Base-by-base conservation (phyloP, 371 early-diverging fungal genomes). In the Apophysomyces sp. region DNA sequence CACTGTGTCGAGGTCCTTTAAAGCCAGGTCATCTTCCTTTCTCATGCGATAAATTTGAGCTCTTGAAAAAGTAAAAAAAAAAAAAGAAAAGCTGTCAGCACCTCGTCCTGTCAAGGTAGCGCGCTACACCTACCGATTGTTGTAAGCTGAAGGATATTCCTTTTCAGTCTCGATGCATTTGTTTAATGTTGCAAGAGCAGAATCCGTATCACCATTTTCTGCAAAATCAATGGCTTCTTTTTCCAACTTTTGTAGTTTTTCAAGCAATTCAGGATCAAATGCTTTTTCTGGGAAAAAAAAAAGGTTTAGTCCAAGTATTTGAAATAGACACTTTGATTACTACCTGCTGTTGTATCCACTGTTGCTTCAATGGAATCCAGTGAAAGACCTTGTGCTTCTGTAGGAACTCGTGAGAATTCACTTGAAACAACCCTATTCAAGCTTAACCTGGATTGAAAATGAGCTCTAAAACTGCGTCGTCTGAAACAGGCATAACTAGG, bases 21-120 rank as follows among this genome's bases (percentile, higher is more conserved):
- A 56, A 0, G 94, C 92, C 16, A 62, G 63, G 4, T 81, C 80
- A 3, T 60, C 58, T 3, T 88, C 67, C 30, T 84, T 82, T 32
- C 76, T 64, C 55, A 95, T 70, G 12, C 96, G 84, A 66, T 87
- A 81, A 0, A 87, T 88, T 77, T 93, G 94, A 11, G 94, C 95
- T 56, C 92, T 83, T 52, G n/a, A n/a, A n/a, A 36, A 8, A 52
- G 64, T 28, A 11, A n/a, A 16, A 2, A 44, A 2, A 44, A 18
- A 44, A 44, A 2, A 21, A 11, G 16, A 16, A 7, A 4, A 18
- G 21, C 7, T 21, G 13, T 55, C 53, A 44, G 32, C 11, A 32
- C 15, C n/a, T n/a, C 15, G 29, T 13, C 28, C 26, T 12, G 11
- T n/a, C n/a, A n/a, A n/a, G n/a, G n/a, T n/a, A n/a, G n/a, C n/a